These are phyloP conservation scores for Pythium coloratum DNA, from an alignment of 352 stramenopile genomes.

Conservation along the genomic window DNA sequence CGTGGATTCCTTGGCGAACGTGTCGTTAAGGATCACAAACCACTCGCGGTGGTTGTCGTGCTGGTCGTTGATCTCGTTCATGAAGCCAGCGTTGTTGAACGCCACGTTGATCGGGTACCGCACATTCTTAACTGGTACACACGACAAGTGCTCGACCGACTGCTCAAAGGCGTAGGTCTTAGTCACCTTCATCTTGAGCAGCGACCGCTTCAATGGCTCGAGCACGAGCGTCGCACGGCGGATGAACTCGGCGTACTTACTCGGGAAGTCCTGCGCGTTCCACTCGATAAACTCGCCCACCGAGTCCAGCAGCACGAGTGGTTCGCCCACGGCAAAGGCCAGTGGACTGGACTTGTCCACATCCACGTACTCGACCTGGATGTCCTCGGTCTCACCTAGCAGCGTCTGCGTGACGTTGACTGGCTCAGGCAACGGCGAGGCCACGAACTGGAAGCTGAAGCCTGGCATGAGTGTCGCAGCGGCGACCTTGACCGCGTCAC, in stretches of 20 bases:
- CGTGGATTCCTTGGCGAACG: slow-evolving; percentile 20
- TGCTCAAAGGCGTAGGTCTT: slow-evolving; percentile 1
- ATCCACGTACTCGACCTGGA: slow-evolving; percentile 7
- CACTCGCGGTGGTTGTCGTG: slow-evolving; percentile 43
- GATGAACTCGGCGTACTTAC: slow-evolving; percentile 23
- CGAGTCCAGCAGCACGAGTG: background rate
- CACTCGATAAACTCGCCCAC: slow-evolving; percentile 1
- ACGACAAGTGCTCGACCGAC: slow-evolving; percentile 9
- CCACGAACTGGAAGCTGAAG: background rate
- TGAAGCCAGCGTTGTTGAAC: slow-evolving; percentile 32
- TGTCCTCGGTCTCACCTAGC: background rate
- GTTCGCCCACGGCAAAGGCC: slow-evolving; percentile 2
- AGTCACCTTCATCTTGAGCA: slow-evolving; percentile 11
- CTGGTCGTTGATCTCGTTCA: slow-evolving; percentile 29
- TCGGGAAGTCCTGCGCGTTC: slow-evolving; percentile 13
- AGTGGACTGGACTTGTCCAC: slow-evolving; percentile 1
- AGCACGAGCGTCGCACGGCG: slow-evolving; percentile 9
- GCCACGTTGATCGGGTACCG: background rate
- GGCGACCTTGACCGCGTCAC: background rate
- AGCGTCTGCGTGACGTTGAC: background rate
- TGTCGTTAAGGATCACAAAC: slow-evolving; percentile 44
- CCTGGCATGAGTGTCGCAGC: background rate
- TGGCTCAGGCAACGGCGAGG: background rate
- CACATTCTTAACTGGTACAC: slow-evolving; percentile 3
- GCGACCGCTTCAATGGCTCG: background rate